Base-by-base conservation (phyloP, 2,329 filamentous ascomycete genomes). In the Cladosporium phlei region DNA sequence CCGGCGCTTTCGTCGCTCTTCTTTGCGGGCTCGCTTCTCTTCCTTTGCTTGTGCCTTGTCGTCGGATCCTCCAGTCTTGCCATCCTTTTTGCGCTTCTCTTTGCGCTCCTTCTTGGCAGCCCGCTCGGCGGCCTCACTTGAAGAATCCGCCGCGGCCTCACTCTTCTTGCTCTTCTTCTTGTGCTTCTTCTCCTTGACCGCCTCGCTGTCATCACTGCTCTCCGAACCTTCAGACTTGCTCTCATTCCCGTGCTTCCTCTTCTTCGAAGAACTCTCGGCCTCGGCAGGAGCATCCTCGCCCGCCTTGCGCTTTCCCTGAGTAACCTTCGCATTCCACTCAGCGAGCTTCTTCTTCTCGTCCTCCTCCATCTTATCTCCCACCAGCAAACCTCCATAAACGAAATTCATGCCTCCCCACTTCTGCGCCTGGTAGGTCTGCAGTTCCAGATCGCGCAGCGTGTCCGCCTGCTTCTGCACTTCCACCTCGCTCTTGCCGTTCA, bases 401-500 rank as follows among this genome's bases (percentile, higher is more conserved):
- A 98, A 98, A 38, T 83, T 80, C 75, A 95, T 87, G 8, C 78
- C 75, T 1, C 89, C 89, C 70, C 83, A 90, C 66, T 83, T 87
- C 59, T 79, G 76, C 56, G 85, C 82, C 46, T 87, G 77, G 62
- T 89, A 95, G 35, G 82, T 71, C 52, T 80, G 81, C 59, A 87
- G 77, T 14, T 47, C 34, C 37, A 47, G 10, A 24, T 47, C 44
- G 27, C 44, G 34, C 14, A 32, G 34, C 12, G 35, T 33, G 7
- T 80, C 76, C 62, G 82, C 78, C 58, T 93, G 85, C 59, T 81
- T 77, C 65, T 85, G 77, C 27, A 93, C 71, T 38, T 81, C 77
- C n/a, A 72, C 79, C 38, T 91, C 84, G 17, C 79, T 82, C 66
- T 88, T 93, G 40, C 91, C 93, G 66, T 98, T 98, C 48, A 98